These are phyloP conservation scores for Peronospora tabacina DNA, from an alignment of 352 stramenopile species.

Conservation along the genomic window DNA sequence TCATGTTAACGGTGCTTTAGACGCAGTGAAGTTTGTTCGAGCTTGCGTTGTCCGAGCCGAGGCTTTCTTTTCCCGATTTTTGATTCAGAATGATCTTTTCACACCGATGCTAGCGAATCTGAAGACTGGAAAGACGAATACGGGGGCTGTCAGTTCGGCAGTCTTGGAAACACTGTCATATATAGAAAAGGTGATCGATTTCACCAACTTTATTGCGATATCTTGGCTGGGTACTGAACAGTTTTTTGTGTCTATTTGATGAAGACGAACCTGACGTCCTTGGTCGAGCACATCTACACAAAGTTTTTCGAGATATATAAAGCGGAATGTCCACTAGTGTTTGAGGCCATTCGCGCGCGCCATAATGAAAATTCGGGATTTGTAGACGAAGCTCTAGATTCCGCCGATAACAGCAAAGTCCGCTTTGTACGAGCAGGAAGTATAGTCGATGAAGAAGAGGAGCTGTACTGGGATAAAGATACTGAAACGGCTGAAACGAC, in stretches of 20 bases:
- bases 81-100: slow-evolving; percentile 73
- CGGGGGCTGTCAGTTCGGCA: slow-evolving; percentile 54
- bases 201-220: background rate
- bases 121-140: slow-evolving; percentile 41
- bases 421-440: slow-evolving; percentile 47
- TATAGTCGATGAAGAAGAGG: slow-evolving; percentile 59
- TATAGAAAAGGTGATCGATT: slow-evolving; percentile 53
- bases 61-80: slow-evolving; percentile 75
- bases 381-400: slow-evolving; percentile 10
- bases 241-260: slow-evolving; percentile 9
- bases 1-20: slow-evolving; percentile 19
- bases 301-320: slow-evolving; percentile 78
- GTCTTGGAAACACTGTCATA: slow-evolving; percentile 69
- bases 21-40: slow-evolving; percentile 72
- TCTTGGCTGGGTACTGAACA: slow-evolving; percentile 1
- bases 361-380: slow-evolving; percentile 45
- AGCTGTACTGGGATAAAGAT: slow-evolving; percentile 77
- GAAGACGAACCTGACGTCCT: slow-evolving; percentile 55
- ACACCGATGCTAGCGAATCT: slow-evolving; percentile 47
- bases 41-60: slow-evolving; percentile 66
- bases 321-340: slow-evolving; percentile 58
- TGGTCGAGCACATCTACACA: slow-evolving; percentile 72
- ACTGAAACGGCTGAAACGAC: slow-evolving; percentile 39
- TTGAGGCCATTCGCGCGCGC: slow-evolving; percentile 54
- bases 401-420: slow-evolving; percentile 30